These are phyloP conservation scores for Euphorbia lathyris DNA, from an alignment of 345 rosid genomes.

Conservation along the genomic window DNA sequence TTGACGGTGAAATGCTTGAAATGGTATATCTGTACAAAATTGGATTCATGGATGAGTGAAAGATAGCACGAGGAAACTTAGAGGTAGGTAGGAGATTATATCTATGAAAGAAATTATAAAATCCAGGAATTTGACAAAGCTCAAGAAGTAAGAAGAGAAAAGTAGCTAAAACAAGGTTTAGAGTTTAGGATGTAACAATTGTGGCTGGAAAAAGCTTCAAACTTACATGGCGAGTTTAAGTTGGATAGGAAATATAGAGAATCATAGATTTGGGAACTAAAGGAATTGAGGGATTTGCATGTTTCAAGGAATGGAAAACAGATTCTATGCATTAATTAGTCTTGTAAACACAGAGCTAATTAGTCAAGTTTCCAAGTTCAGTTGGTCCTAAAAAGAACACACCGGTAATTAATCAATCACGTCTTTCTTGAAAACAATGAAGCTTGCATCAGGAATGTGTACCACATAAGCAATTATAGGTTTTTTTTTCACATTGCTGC, in stretches of 20 bases:
- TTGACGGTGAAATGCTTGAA: conserved; percentile 84
- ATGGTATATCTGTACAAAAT: conserved; percentile 54
- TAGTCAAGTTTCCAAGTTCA: conserved; percentile 1
- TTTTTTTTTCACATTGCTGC: background rate
- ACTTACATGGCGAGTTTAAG: background rate
- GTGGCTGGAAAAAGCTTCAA: background rate
- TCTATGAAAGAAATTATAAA: background rate
- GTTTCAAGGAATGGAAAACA: background rate
- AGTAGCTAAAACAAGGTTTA: background rate
- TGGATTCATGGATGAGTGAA: background rate
- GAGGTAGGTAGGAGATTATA: background rate
- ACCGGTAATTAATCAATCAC: too few relatives aligned
- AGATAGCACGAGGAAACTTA: background rate
- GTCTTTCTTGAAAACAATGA: background rate
- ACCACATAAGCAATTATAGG: background rate
- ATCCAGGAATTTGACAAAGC: background rate
- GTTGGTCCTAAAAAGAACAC: background rate
- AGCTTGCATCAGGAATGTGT: background rate
- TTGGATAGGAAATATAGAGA: background rate
- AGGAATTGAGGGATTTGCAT: background rate
- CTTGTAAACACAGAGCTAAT: background rate
- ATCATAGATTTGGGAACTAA: background rate
- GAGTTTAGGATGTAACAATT: background rate
- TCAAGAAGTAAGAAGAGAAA: background rate
- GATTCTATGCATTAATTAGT: background rate